Evolutionary conservation across 1,284 basidiomycete species (phyloP).

Genomic region (Ceratobasidium papillatum): DNA sequence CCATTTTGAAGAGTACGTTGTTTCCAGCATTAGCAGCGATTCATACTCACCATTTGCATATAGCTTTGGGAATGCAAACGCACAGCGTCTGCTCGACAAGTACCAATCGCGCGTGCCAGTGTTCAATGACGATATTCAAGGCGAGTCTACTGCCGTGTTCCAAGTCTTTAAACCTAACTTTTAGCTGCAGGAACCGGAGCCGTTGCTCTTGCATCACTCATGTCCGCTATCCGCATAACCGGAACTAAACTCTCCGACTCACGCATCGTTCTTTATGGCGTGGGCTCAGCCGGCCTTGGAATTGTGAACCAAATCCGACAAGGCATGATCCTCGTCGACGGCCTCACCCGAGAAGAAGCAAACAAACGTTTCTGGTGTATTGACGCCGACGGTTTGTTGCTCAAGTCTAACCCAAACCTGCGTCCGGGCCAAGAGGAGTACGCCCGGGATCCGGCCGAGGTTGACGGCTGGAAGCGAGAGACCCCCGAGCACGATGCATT

Average conservation of each 20-base stretch:
- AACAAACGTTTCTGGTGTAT: constrained; percentile 73
- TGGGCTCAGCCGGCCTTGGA: constrained; percentile 76
- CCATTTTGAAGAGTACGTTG: constrained; percentile 70
- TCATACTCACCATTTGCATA: neutral
- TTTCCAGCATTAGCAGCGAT: neutral
- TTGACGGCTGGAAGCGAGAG: constrained; percentile 27
- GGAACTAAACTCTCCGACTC: constrained; percentile 74
- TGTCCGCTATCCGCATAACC: constrained; percentile 78
- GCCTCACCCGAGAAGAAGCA: constrained; percentile 64
- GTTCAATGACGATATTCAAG: constrained; percentile 78
- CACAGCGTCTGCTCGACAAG: constrained; percentile 71
- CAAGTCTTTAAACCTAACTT: neutral
- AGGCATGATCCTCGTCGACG: constrained; percentile 72
- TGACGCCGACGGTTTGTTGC: constrained; percentile 67
- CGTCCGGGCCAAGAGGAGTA: constrained; percentile 65
- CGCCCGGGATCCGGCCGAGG: constrained; percentile 62
- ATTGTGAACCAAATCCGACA: constrained; percentile 77
- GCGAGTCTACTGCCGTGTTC: constrained; percentile 52
- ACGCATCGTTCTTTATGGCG: constrained; percentile 80
- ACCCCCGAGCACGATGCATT: constrained; percentile 48
- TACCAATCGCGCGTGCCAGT: constrained; percentile 73
- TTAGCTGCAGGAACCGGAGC: constrained; percentile 76
- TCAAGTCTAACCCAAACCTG: constrained; percentile 54
- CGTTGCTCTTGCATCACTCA: constrained; percentile 78
- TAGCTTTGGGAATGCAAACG: constrained; percentile 59